Percentiles rank a stretch among this genome's conserved stretches.
Conservation (phyloP, 208 protist genomes). For the Leishmania major region DNA sequence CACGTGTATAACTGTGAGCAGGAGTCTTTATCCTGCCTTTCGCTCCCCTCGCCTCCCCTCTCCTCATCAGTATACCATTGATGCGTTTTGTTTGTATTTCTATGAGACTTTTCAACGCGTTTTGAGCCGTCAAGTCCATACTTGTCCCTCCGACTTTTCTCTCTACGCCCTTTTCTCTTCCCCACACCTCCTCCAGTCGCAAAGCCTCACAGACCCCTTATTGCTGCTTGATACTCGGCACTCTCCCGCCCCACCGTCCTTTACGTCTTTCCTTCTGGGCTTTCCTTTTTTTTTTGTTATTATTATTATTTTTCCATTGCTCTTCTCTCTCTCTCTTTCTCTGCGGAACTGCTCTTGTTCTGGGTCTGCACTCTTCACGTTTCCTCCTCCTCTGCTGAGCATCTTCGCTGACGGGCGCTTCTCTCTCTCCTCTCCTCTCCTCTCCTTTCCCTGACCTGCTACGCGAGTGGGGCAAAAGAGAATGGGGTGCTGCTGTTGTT, state of each 20-base stretch:
- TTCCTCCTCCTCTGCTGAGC: background rate
- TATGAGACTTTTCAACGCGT: background rate
- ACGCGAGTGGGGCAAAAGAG: background rate
- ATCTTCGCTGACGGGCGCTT: background rate
- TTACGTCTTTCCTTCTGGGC: background rate
- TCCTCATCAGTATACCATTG: background rate
- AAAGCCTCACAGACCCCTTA: background rate
- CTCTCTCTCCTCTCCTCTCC: no score
- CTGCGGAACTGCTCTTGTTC: background rate
- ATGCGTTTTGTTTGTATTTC: background rate
- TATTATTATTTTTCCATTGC: background rate
- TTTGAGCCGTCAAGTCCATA: background rate
- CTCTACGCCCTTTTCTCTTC: background rate
- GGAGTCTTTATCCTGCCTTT: slow-evolving; percentile 6
- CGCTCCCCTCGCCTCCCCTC: background rate
- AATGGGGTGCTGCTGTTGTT: slow-evolving; percentile 30
- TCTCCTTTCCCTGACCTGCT: background rate
- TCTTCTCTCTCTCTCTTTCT: no score
- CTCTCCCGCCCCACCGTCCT: no score
- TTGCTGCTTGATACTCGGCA: background rate
- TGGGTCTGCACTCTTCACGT: background rate
- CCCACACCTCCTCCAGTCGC: background rate
- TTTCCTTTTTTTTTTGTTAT: background rate
- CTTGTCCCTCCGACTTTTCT: background rate
- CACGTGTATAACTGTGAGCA: background rate